These are phyloP conservation scores for Zarea fungicola DNA, from an alignment of 2,329 filamentous ascomycete species.

Conservation along the genomic window DNA sequence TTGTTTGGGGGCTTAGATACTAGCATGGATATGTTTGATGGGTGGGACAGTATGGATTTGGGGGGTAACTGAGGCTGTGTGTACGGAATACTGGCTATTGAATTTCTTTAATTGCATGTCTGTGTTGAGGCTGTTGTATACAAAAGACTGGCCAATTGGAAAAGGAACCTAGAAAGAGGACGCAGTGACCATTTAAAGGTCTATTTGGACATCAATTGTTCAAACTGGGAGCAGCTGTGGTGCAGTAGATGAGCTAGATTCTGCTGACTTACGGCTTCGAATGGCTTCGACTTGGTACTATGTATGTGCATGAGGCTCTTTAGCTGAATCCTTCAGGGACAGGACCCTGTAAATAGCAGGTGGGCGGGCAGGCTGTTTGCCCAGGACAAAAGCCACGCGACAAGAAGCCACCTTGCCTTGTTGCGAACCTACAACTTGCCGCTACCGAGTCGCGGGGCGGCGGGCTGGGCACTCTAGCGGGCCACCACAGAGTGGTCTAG, in stretches of 20 bases:
- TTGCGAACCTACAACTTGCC: not conserved
- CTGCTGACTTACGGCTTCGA: too few relatives aligned
- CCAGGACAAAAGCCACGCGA: constrained; percentile 1
- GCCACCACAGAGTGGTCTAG: not conserved
- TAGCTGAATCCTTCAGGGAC: too few relatives aligned
- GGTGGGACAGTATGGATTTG: constrained; percentile 33
- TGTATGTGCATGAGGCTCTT: too few relatives aligned
- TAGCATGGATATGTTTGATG: constrained; percentile 41
- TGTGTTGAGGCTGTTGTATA: not conserved
- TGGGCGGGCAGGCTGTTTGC: too few relatives aligned
- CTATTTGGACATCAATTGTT: too few relatives aligned
- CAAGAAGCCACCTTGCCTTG: constrained; percentile 7
- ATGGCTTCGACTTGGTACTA: too few relatives aligned
- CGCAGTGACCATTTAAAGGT: too few relatives aligned
- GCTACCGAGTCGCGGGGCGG: not conserved
- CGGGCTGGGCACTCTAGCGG: not conserved
- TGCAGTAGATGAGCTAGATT: too few relatives aligned
- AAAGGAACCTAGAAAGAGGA: too few relatives aligned
- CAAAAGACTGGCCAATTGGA: not conserved
- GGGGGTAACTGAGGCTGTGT: too few relatives aligned
- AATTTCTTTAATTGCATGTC: not conserved
- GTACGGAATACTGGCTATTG: not conserved
- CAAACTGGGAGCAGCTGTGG: too few relatives aligned
- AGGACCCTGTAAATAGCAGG: too few relatives aligned
- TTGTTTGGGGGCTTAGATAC: constrained; percentile 35